Evolutionary conservation across 192 early-diverging fungal species (phyloP).

Genomic region (Coemansia interrupta): DNA sequence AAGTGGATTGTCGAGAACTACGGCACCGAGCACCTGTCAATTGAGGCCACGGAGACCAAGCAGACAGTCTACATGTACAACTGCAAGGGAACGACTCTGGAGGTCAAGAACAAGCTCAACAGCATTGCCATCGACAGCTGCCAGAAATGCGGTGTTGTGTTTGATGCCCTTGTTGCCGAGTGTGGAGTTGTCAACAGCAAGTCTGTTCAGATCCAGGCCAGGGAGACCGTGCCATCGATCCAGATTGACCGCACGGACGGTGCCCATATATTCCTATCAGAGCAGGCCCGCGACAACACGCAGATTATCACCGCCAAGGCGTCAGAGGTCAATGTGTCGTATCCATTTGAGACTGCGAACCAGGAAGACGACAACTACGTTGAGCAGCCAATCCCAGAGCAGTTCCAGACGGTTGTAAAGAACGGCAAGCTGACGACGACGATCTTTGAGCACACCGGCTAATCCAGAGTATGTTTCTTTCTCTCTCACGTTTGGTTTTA

Average conservation of each 20-base stretch:
- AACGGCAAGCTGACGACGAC: conserved; percentile 76
- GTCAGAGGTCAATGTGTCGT: conserved; percentile 84
- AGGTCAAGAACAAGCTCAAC: conserved; percentile 89
- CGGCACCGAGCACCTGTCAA: conserved; percentile 61
- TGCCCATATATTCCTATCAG: conserved; percentile 83
- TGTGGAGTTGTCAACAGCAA: conserved; percentile 90
- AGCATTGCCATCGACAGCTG: conserved; percentile 84
- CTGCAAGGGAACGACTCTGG: conserved; percentile 86
- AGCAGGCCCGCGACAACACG: conserved; percentile 62
- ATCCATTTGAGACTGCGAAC: conserved; percentile 51
- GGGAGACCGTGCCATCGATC: conserved; percentile 77
- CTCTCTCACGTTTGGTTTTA: not conserved
- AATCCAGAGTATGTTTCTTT: conserved; percentile 5
- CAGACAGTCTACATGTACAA: conserved; percentile 94
- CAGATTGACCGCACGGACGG: conserved; percentile 92
- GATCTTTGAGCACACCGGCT: conserved; percentile 83
- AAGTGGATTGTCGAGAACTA: conserved; percentile 97
- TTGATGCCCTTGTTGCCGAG: conserved; percentile 79
- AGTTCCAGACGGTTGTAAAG: conserved; percentile 84
- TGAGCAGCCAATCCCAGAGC: conserved; percentile 89
- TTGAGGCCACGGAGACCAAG: conserved; percentile 78
- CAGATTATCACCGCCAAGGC: conserved; percentile 94
- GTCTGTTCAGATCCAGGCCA: conserved; percentile 82
- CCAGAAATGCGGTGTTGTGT: conserved; percentile 78
- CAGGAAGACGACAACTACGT: conserved; percentile 68